phyloP scores from a whole-genome alignment of 176 grass and related monocot genomes.

The Dendrocalamus sinicus region DNA sequence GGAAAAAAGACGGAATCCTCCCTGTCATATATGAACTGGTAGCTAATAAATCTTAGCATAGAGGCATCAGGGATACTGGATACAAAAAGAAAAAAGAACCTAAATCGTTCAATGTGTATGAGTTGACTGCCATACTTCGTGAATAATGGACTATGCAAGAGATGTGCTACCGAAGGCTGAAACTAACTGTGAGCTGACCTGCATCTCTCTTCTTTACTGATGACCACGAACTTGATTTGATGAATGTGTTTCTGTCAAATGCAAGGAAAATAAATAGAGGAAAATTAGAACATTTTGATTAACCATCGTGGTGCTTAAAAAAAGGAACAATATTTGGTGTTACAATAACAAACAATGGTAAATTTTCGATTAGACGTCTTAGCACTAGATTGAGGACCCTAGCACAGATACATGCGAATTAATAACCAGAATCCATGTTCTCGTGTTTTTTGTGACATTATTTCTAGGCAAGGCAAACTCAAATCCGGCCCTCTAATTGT shows the following conservation, averaged over 20 bases:
- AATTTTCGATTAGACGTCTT: not conserved
- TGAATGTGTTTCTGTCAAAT: not conserved
- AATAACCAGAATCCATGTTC: too few species aligned
- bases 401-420: too few species aligned
- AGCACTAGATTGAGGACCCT: not conserved
- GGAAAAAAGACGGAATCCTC: not conserved
- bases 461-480: not conserved
- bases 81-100: not conserved
- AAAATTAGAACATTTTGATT: not conserved
- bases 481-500: not conserved
- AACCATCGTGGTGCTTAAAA: not conserved
- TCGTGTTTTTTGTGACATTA: not conserved
- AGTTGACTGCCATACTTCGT: not conserved
- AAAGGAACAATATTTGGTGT: not conserved
- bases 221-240: not conserved
- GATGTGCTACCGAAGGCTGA: not conserved
- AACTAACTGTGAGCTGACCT: conserved; percentile 34
- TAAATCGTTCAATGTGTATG: not conserved
- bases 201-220: conserved; percentile 36
- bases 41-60: not conserved
- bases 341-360: not conserved
- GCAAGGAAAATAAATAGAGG: not conserved
- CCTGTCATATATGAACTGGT: not conserved
- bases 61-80: not conserved
- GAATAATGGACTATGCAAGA: not conserved